Evolutionary conservation across 2,329 filamentous ascomycete genomes (phyloP).

Genomic region (Dactylellina haptotyla): DNA sequence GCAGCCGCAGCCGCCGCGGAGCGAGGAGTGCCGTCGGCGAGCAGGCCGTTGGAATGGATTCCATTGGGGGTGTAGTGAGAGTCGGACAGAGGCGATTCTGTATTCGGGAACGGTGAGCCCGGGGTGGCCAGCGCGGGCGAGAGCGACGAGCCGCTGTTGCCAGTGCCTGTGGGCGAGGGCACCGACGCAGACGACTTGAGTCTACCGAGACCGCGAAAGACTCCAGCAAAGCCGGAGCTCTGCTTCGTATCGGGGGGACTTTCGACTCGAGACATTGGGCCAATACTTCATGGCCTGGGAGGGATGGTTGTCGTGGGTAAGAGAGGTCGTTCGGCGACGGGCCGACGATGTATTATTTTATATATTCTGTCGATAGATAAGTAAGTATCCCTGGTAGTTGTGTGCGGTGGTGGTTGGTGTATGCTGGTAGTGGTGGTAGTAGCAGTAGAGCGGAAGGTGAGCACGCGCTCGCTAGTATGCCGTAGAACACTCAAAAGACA

Average conservation of each 20-base stretch:
- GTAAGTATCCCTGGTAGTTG: neutral
- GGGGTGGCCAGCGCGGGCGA: constrained; percentile 19
- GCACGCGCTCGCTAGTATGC: no score
- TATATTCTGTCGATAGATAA: neutral
- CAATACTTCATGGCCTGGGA: constrained; percentile 37
- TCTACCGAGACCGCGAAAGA: constrained; percentile 37
- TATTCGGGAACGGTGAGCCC: constrained; percentile 14
- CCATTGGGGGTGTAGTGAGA: constrained; percentile 22
- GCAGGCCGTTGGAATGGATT: constrained; percentile 33
- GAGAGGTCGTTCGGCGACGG: constrained; percentile 20
- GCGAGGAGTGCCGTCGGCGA: constrained; percentile 15
- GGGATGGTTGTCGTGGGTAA: neutral
- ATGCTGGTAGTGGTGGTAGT: no score
- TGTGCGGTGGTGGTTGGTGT: neutral
- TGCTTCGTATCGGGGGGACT: constrained; percentile 43
- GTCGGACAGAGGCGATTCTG: constrained; percentile 30
- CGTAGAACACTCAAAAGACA: no score
- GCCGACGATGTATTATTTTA: constrained; percentile 3
- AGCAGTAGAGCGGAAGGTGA: no score
- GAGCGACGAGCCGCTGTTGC: constrained; percentile 39
- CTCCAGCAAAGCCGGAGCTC: constrained; percentile 43
- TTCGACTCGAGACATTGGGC: constrained; percentile 52
- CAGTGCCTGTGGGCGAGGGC: constrained; percentile 37
- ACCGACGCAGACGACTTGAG: constrained; percentile 48
- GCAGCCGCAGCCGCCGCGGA: no score